A percentile compares a stretch with the other conserved stretches of the same genome.
These are phyloP conservation scores for Hypoxylon rubiginosum DNA, from an alignment of 2,329 filamentous ascomycete species.

Conservation along the genomic window DNA sequence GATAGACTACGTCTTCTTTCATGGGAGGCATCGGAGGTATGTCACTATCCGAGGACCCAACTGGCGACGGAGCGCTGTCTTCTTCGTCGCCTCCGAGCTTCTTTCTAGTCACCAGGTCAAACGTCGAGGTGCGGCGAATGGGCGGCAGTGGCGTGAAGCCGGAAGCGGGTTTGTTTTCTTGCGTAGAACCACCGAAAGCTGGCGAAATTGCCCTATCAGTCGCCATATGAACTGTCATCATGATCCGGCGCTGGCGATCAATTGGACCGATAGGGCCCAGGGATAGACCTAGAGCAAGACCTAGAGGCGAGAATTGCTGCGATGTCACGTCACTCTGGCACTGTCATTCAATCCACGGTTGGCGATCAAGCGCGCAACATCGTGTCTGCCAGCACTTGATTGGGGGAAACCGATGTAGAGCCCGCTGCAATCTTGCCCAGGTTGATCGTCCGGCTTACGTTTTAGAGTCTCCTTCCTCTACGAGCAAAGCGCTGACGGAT, in stretches of 20 bases:
- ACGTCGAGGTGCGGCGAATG: constrained; percentile 70
- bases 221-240: constrained; percentile 49
- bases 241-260: constrained; percentile 42
- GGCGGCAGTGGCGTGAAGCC: constrained; percentile 71
- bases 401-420: constrained; percentile 38
- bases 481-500: constrained; percentile 53
- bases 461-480: constrained; percentile 55
- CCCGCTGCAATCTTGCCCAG: constrained; percentile 36
- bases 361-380: constrained; percentile 49
- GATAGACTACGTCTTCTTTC: constrained; percentile 43
- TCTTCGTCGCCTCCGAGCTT: constrained; percentile 55
- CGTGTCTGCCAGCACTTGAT: constrained; percentile 42
- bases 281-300: constrained; percentile 24
- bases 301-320: constrained; percentile 31
- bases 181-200: constrained; percentile 35
- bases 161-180: constrained; percentile 48
- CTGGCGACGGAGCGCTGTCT: constrained; percentile 45
- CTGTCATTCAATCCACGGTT: constrained; percentile 52
- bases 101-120: constrained; percentile 60
- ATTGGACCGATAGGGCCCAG: constrained; percentile 46
- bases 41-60: constrained; percentile 44
- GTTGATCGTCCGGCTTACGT: constrained; percentile 47
- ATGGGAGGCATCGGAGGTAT: constrained; percentile 41
- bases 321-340: constrained; percentile 52
- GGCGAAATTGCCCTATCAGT: constrained; percentile 41